Evolutionary conservation across 2,329 filamentous ascomycete species (phyloP).

Genomic region (Nothopassalora personata): DNA sequence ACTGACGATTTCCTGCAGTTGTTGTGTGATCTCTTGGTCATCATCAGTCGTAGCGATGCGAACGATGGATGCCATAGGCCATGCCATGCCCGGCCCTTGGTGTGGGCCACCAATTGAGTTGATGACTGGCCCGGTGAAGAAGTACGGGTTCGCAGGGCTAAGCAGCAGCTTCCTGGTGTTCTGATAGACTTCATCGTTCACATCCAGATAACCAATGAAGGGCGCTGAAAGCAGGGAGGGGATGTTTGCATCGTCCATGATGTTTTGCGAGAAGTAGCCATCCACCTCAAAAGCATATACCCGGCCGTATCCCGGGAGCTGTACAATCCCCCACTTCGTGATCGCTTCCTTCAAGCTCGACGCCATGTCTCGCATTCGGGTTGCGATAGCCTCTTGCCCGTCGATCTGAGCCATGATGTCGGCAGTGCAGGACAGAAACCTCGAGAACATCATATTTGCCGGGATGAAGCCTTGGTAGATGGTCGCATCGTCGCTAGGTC

Average conservation of each 20-base stretch:
- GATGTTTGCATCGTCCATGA: conserved; percentile 70
- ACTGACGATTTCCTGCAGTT: conserved; percentile 42
- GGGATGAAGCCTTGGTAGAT: conserved; percentile 48
- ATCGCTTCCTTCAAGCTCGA: conserved; percentile 40
- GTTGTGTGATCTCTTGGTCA: conserved; percentile 42
- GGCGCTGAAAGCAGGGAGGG: conserved; percentile 62
- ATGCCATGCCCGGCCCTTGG: conserved; percentile 42
- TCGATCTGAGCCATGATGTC: conserved; percentile 50
- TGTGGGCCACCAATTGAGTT: conserved; percentile 47
- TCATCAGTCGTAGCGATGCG: conserved; percentile 47
- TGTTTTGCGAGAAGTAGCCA: conserved; percentile 39
- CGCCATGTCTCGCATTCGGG: conserved; percentile 54
- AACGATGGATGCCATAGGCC: conserved; percentile 50
- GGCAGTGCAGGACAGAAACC: conserved; percentile 52
- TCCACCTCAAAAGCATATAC: conserved; percentile 48
- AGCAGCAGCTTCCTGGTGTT: conserved; percentile 45
- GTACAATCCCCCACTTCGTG: conserved; percentile 40
- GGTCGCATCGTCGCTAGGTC: conserved; percentile 47
- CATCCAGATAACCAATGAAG: conserved; percentile 53
- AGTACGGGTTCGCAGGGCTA: conserved; percentile 45
- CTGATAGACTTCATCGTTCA: conserved; percentile 39
- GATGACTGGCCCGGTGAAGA: conserved; percentile 46
- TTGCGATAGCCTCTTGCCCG: conserved; percentile 46
- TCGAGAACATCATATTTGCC: conserved; percentile 65
- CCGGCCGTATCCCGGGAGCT: conserved; percentile 34